phyloP scores from a whole-genome alignment of 805 yeast genomes.

The Myxozyma monticola region DNA sequence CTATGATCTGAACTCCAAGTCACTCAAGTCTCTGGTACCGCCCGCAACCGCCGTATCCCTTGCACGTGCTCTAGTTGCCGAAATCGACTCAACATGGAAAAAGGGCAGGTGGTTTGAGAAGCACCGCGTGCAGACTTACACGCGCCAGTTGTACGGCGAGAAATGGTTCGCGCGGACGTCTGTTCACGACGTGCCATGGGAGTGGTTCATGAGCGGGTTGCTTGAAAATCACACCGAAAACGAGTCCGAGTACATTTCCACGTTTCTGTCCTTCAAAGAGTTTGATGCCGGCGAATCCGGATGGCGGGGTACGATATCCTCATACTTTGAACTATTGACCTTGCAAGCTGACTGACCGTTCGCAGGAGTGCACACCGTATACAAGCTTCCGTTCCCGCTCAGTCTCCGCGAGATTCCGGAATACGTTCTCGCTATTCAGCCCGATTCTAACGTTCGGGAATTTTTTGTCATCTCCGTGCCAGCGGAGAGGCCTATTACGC shows the following conservation, averaged over 20 bases:
- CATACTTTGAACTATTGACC: background rate
- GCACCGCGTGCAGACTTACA: constrained; percentile 17
- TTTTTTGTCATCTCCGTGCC: constrained; percentile 43
- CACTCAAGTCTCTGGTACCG: constrained; percentile 7
- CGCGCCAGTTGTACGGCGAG: constrained; percentile 27
- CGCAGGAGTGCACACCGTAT: background rate
- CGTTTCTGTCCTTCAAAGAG: constrained; percentile 34
- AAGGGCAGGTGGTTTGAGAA: background rate
- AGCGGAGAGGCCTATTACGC: constrained; percentile 31
- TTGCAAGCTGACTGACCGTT: background rate
- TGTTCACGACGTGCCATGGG: constrained; percentile 38
- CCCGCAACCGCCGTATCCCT: constrained; percentile 20
- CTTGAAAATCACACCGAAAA: constrained; percentile 42
- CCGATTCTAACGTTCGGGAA: constrained; percentile 35
- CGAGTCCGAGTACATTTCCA: constrained; percentile 42
- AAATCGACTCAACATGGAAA: constrained; percentile 16
- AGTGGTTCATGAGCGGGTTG: constrained; percentile 35
- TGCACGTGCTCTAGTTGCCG: constrained; percentile 23
- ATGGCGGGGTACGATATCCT: constrained; percentile 24
- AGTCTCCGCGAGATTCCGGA: constrained; percentile 7
- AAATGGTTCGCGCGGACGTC: constrained; percentile 44
- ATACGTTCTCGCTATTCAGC: constrained; percentile 29
- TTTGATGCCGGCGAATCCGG: constrained; percentile 29
- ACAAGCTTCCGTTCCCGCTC: background rate
- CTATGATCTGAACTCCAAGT: constrained; percentile 17